A percentile compares a stretch with the other conserved stretches of the same genome.
Conservation (phyloP, 805 yeast genomes). For the Ogataea allantospora region DNA sequence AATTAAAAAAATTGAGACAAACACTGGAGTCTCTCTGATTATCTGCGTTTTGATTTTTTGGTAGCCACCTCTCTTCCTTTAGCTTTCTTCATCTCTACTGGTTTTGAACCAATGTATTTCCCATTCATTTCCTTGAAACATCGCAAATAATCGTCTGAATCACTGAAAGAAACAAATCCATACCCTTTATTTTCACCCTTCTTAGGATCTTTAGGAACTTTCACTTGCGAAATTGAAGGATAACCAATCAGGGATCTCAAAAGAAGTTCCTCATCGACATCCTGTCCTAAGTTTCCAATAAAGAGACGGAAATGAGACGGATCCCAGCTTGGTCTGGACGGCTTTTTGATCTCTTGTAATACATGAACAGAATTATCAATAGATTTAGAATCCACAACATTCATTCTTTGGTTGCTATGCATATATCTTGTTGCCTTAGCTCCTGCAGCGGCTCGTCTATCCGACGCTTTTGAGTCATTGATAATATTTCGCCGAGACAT, state of each 20-base stretch:
- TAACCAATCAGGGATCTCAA: slow-evolving; percentile 53
- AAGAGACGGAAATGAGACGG: slow-evolving; percentile 69
- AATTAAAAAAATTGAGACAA: background rate
- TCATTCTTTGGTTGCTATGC: slow-evolving; percentile 31
- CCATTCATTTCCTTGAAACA: slow-evolving; percentile 79
- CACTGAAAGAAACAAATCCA: slow-evolving; percentile 70
- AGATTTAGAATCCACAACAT: slow-evolving; percentile 14
- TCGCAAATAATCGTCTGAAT: slow-evolving; percentile 61
- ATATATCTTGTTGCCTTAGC: slow-evolving; percentile 46
- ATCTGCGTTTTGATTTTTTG: slow-evolving; percentile 18
- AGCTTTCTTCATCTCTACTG: slow-evolving; percentile 67
- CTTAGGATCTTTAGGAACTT: slow-evolving; percentile 53
- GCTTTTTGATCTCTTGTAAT: slow-evolving; percentile 18
- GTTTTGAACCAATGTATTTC: slow-evolving; percentile 71
- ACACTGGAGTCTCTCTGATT: no score
- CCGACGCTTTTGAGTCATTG: slow-evolving; percentile 42
- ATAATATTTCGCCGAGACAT: slow-evolving; percentile 10
- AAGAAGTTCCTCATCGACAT: slow-evolving; percentile 59
- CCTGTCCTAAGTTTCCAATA: slow-evolving; percentile 72
- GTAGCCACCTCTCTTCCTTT: slow-evolving; percentile 37
- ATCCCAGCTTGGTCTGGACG: slow-evolving; percentile 54
- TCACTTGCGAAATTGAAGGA: slow-evolving; percentile 53
- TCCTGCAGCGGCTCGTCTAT: slow-evolving; percentile 54
- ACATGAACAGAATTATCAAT: slow-evolving; percentile 19
- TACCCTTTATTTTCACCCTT: slow-evolving; percentile 58